phyloP scores from a whole-genome alignment of 1,284 basidiomycete genomes.

The Puccinia novopanici region DNA sequence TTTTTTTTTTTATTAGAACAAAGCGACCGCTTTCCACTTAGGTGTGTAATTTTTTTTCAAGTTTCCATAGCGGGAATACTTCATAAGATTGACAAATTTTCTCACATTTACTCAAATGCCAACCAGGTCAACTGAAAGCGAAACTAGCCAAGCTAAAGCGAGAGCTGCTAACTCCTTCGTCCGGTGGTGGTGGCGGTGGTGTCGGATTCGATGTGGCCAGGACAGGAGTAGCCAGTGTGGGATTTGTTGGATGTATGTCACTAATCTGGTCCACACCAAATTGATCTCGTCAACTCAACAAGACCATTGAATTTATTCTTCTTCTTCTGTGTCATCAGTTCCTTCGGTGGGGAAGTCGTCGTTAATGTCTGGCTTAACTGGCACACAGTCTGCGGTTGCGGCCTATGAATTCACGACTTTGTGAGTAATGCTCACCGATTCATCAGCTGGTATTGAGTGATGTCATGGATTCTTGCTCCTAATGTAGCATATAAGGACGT shows the following conservation, averaged over 20 bases:
- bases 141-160: conserved; percentile 95
- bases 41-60: conserved; percentile 58
- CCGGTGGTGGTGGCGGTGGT: conserved; percentile 78
- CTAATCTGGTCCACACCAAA: conserved; percentile 72
- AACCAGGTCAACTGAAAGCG: conserved; percentile 63
- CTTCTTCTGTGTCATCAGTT: conserved; percentile 58
- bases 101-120: conserved; percentile 30
- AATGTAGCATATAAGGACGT: background rate
- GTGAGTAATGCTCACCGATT: conserved; percentile 55
- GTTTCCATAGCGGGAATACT: conserved; percentile 62
- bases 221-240: conserved; percentile 92
- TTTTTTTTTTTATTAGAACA: conserved; percentile 74
- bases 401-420: conserved; percentile 92
- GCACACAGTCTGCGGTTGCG: conserved; percentile 95
- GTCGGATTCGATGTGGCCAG: conserved; percentile 87
- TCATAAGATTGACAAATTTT: conserved; percentile 46
- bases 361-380: conserved; percentile 95
- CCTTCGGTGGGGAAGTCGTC: conserved; percentile 73
- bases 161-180: conserved; percentile 81
- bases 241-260: conserved; percentile 69
- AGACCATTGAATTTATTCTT: conserved; percentile 53
- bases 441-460: background rate
- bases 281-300: conserved; percentile 31
- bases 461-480: background rate
- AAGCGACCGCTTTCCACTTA: conserved; percentile 64